Conservation (phyloP, 768 basidiomycete genomes). For the Suillus sp. region DNA sequence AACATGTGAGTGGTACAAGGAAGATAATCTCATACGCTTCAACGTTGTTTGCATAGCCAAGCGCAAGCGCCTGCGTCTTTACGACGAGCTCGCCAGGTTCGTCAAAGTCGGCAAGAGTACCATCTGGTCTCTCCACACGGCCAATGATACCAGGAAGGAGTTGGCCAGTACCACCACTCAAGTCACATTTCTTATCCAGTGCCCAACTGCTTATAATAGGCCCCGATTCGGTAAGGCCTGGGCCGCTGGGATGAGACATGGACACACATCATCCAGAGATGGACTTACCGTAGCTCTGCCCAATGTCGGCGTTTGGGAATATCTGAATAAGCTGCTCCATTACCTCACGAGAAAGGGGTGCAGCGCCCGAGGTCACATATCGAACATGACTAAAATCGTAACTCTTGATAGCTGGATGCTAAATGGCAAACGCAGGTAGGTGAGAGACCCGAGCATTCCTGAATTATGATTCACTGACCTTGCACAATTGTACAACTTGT, state of each 20-base stretch:
- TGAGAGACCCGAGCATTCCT: not conserved
- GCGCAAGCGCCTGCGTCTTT: conserved; percentile 58
- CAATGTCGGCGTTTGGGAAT: conserved; percentile 54
- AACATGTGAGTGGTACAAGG: conserved; percentile 2
- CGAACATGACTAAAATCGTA: conserved; percentile 42
- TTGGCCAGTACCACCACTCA: conserved; percentile 57
- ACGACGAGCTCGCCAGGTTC: conserved; percentile 67
- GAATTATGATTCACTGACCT: conserved; percentile 33
- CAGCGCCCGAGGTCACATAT: conserved; percentile 50
- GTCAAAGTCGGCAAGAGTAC: conserved; percentile 53
- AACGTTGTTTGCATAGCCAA: conserved; percentile 59
- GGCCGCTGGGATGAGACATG: not conserved
- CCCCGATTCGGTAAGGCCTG: conserved; percentile 67
- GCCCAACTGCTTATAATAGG: conserved; percentile 53
- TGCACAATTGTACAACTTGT: conserved; percentile 50
- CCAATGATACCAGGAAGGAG: conserved; percentile 59
- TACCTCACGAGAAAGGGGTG: conserved; percentile 55
- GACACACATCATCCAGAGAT: not conserved
- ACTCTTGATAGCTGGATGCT: conserved; percentile 44
- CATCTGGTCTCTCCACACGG: conserved; percentile 59
- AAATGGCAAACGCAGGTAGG: conserved; percentile 3
- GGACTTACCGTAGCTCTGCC: conserved; percentile 59
- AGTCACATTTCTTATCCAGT: conserved; percentile 45
- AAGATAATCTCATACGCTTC: conserved; percentile 50
- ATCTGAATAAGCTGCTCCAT: conserved; percentile 45